Evolutionary conservation across 192 early-diverging fungal species (phyloP).

Genomic region (Rhizophagus clarus): DNA sequence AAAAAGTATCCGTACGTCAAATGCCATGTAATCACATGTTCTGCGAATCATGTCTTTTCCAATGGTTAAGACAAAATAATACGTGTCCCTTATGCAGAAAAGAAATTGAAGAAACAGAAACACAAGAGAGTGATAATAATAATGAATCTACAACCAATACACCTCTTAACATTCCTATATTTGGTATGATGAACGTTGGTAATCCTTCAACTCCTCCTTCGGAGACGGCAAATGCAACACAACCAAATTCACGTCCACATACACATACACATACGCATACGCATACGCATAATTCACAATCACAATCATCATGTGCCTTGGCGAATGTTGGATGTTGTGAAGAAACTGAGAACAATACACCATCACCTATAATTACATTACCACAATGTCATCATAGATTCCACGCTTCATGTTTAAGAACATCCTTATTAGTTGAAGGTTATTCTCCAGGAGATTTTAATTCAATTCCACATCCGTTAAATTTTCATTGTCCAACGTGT

Average conservation of each 20-base stretch:
- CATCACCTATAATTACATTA: slow-evolving; percentile 13
- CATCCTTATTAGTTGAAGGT: slow-evolving; percentile 18
- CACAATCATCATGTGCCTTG: neutral
- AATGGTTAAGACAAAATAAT: slow-evolving; percentile 32
- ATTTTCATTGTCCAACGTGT: slow-evolving; percentile 23
- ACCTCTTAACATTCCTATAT: neutral
- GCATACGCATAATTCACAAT: neutral
- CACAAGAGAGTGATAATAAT: neutral
- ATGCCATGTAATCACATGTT: slow-evolving; percentile 30
- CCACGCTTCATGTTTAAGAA: slow-evolving; percentile 28
- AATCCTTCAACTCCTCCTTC: neutral
- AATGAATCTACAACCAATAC: neutral
- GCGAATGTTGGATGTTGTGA: slow-evolving; percentile 24
- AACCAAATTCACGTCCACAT: neutral
- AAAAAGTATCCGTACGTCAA: neutral
- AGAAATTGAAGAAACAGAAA: slow-evolving; percentile 7
- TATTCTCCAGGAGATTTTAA: neutral
- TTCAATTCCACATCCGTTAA: neutral
- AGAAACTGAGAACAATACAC: neutral
- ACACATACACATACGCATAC: neutral
- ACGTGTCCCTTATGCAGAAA: slow-evolving; percentile 30
- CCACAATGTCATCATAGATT: slow-evolving; percentile 30
- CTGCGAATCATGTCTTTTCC: slow-evolving; percentile 30
- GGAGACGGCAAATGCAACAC: neutral
- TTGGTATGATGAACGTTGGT: no score